Evolutionary conservation across 2,329 filamentous ascomycete genomes (phyloP), one percentile per base, ranked within the genome.

Genomic region (Didymella glomerata): DNA sequence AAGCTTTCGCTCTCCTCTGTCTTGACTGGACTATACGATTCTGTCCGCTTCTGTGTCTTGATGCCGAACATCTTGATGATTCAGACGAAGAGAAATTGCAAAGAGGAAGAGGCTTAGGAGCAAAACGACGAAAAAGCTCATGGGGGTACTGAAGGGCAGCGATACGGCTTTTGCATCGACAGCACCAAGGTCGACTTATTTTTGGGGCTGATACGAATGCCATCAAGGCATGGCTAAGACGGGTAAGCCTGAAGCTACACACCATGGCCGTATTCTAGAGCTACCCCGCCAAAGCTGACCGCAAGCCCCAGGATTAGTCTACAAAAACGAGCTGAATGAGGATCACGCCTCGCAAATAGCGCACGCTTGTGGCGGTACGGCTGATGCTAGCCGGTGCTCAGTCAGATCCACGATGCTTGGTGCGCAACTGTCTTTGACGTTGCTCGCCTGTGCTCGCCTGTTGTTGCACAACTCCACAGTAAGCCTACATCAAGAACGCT

Each of bases 281-380:
- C 50, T 63, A 61, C 64, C 66, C 66, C 65, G 57, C 66, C 44
- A 45, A 57, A 67, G 64, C 60, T 68, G 60, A 64, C 50, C 46
- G 13, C 41, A 34, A 47, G 30, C 25, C 32, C 46, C 24, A 32
- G 32, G 32, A 36, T 42, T 59, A 59, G 47, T 28, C 34, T 51
- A 54, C 50, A 59, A 30, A 51, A 36, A 7, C 46, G 34, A 54
- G 56, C 56, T 58, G 56, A 54, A 46, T 34, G 54, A 51, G 32
- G 46, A 56, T 54, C 38, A 48, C 49, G 46, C 30, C 42, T 47
- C 48, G 20, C 48, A 30, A 65, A 30, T 64, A 49, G 57, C 48
- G 38, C 45, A 61, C 42, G 54, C 59, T 48, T 56, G 60, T 68
- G 62, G 65, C 63, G 64, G 46, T 64, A 61, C 45, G 57, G 64